phyloP scores from a whole-genome alignment of 208 protist genomes.

The Crithidia mellificae region DNA sequence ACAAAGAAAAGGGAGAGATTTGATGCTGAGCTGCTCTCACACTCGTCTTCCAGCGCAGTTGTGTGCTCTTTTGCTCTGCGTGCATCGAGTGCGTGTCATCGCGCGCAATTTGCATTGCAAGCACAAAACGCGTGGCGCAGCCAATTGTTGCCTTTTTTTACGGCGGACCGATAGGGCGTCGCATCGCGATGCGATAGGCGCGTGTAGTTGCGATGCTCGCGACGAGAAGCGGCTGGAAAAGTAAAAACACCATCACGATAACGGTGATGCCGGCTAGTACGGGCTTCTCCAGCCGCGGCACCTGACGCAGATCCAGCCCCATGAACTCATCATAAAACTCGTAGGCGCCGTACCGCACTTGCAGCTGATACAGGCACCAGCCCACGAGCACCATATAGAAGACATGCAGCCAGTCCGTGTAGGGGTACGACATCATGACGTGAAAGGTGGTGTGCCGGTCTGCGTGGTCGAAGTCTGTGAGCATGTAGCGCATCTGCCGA shows the following conservation, averaged over 20 bases:
- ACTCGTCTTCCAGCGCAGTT: no score
- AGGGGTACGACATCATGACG: conserved; percentile 92
- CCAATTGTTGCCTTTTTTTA: no score
- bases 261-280: conserved; percentile 64
- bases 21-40: no score
- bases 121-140: no score
- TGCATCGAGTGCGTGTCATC: no score
- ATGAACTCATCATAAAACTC: conserved; percentile 90
- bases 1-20: no score
- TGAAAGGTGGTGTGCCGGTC: conserved; percentile 83
- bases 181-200: conserved; percentile 80
- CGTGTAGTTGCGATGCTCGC: conserved; percentile 83
- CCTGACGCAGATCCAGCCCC: conserved; percentile 81
- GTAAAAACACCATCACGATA: conserved; percentile 70
- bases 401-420: conserved; percentile 84
- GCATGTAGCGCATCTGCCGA: conserved; percentile 84
- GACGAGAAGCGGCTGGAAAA: conserved; percentile 81
- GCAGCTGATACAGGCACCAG: conserved; percentile 70
- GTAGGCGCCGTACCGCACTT: conserved; percentile 65
- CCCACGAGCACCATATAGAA: conserved; percentile 82
- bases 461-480: conserved; percentile 82
- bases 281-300: conserved; percentile 74
- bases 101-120: no score
- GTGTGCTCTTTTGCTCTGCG: no score
- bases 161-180: conserved; percentile 81